Evolutionary conservation across 345 rosid genomes (phyloP).

Genomic region (Eucalyptus camaldulensis): DNA sequence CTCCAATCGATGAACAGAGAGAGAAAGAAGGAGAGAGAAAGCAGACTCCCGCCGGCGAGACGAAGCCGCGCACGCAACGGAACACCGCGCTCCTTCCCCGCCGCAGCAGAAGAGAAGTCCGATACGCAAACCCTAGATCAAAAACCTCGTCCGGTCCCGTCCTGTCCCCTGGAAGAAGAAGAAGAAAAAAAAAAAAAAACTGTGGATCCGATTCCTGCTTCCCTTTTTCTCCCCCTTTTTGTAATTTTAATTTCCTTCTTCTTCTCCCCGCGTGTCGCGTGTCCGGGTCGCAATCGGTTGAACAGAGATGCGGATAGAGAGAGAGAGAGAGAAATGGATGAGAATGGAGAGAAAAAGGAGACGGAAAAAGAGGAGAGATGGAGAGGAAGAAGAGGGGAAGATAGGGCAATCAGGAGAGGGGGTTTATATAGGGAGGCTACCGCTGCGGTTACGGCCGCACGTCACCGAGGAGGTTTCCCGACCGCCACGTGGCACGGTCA

Average conservation of each 20-base stretch:
- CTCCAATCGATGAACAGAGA: constrained; percentile 10
- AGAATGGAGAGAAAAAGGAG: neutral
- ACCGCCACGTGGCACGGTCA: neutral
- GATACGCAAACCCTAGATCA: constrained; percentile 11
- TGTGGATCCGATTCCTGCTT: neutral
- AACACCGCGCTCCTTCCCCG: neutral
- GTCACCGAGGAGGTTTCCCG: constrained; percentile 7
- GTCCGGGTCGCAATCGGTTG: constrained; percentile 14
- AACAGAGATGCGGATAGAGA: neutral
- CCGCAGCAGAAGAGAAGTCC: neutral
- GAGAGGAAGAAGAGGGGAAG: neutral
- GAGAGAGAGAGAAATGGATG: constrained; percentile 11
- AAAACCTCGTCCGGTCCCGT: neutral
- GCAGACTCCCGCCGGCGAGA: too few relatives aligned
- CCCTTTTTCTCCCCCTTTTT: neutral
- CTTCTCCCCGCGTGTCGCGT: neutral
- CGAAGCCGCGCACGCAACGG: too few relatives aligned
- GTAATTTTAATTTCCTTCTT: too few relatives aligned
- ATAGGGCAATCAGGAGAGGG: neutral
- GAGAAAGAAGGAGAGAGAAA: neutral
- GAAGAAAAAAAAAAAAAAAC: too few relatives aligned
- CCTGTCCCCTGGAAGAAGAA: neutral
- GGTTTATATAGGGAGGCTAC: constrained; percentile 43
- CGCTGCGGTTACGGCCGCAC: constrained; percentile 13
- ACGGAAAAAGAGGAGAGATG: neutral